Evolutionary conservation across 306 rosid species (phyloP).

Genomic region (Quercus rubra): DNA sequence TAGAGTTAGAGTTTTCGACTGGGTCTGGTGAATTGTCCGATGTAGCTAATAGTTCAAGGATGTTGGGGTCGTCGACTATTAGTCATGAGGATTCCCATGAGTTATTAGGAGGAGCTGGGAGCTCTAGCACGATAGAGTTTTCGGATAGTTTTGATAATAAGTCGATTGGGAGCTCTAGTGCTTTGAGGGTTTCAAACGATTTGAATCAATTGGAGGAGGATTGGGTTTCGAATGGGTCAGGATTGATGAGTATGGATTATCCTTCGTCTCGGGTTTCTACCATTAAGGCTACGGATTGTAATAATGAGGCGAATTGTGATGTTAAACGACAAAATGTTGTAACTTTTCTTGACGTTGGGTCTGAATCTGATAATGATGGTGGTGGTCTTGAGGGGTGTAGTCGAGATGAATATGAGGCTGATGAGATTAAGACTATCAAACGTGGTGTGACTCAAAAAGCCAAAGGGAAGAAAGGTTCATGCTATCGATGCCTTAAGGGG

Average conservation of each 20-base stretch:
- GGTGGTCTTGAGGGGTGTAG: conserved; percentile 51
- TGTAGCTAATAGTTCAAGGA: conserved; percentile 37
- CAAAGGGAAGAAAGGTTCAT: conserved; percentile 75
- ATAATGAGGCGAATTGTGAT: conserved; percentile 32
- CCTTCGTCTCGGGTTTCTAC: conserved; percentile 90
- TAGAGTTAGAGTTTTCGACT: conserved; percentile 57
- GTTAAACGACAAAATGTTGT: conserved; percentile 48
- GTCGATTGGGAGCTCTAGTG: conserved; percentile 44
- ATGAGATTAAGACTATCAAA: conserved; percentile 40
- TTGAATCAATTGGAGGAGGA: conserved; percentile 47
- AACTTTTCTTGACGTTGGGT: conserved; percentile 57
- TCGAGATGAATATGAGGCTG: conserved; percentile 42
- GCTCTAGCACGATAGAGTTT: conserved; percentile 51
- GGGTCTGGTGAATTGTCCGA: conserved; percentile 52
- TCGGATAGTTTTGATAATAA: conserved; percentile 52
- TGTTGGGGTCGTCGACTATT: conserved; percentile 28
- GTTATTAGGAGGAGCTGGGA: conserved; percentile 41
- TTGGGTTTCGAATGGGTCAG: conserved; percentile 75
- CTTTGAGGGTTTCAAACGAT: conserved; percentile 46
- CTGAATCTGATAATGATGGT: conserved; percentile 44
- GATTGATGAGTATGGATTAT: conserved; percentile 72
- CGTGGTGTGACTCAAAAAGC: conserved; percentile 46
- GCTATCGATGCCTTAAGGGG: conserved; percentile 86
- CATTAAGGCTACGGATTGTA: conserved; percentile 49
- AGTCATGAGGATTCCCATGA: conserved; percentile 52